Evolutionary conservation across 2,329 filamentous ascomycete genomes (phyloP).

Genomic region (Penicillium aurantiogriseum): DNA sequence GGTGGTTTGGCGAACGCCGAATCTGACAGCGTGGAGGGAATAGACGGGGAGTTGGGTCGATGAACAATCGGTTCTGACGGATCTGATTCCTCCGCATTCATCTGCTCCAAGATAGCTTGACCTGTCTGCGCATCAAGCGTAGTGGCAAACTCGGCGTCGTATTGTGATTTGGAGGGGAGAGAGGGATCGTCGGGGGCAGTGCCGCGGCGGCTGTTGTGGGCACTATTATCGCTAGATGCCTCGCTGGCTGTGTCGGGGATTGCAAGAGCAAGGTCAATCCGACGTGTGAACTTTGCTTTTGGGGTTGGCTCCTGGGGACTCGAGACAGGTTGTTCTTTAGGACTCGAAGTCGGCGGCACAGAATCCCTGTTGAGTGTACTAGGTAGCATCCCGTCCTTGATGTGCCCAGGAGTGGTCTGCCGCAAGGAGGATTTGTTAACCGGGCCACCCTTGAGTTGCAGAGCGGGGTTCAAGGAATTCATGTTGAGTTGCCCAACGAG

Average conservation of each 20-base stretch:
- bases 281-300: conserved; percentile 37
- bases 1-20: conserved; percentile 36
- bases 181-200: background rate
- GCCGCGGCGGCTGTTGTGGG: conserved; percentile 7
- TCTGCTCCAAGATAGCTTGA: conserved; percentile 28
- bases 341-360: conserved; percentile 6
- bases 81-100: conserved; percentile 19
- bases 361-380: conserved; percentile 9
- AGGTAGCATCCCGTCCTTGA: conserved; percentile 20
- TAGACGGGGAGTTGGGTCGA: conserved; percentile 12
- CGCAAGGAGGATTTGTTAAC: conserved; percentile 33
- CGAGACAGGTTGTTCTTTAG: conserved; percentile 13
- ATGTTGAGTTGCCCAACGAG: conserved; percentile 50
- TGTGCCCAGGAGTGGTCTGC: conserved; percentile 31
- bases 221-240: conserved; percentile 28
- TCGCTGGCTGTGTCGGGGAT: conserved; percentile 42
- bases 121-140: conserved; percentile 47
- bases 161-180: conserved; percentile 15
- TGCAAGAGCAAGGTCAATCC: conserved; percentile 38
- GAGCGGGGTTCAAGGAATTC: conserved; percentile 42
- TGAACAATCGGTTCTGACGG: conserved; percentile 23
- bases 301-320: conserved; percentile 30
- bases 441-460: conserved; percentile 29
- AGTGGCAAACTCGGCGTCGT: conserved; percentile 39
- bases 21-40: conserved; percentile 1